Percentiles rank a stretch among this genome's conserved stretches.
Evolutionary conservation across 2,329 filamentous ascomycete species (phyloP).

Genomic region (Spiromastix sp.): DNA sequence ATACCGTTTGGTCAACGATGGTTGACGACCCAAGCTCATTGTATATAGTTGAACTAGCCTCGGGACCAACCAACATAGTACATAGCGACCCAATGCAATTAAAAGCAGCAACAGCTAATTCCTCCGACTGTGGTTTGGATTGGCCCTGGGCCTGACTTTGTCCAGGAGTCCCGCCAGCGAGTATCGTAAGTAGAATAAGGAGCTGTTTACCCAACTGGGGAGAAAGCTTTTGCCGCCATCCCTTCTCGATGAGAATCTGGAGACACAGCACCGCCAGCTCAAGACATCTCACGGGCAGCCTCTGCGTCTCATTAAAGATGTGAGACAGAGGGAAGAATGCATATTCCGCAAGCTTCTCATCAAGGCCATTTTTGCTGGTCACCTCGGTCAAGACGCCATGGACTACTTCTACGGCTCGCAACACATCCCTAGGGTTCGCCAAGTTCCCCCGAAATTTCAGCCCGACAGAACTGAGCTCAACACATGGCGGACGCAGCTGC

Average conservation of each 20-base stretch:
- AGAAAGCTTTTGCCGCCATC: conserved; percentile 66
- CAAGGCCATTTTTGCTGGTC: conserved; percentile 40
- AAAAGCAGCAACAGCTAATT: conserved; percentile 63
- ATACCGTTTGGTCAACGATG: conserved; percentile 70
- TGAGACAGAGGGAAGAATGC: conserved; percentile 87
- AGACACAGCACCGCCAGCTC: conserved; percentile 71
- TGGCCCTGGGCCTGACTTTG: conserved; percentile 26
- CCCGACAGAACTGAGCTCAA: conserved; percentile 46
- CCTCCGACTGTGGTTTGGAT: conserved; percentile 46
- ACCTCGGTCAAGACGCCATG: conserved; percentile 30
- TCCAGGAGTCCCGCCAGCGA: conserved; percentile 63
- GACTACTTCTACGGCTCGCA: conserved; percentile 37
- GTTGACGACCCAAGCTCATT: conserved; percentile 55
- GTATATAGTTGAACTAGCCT: conserved; percentile 33
- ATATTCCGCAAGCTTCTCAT: conserved; percentile 84
- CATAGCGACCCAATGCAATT: conserved; percentile 48
- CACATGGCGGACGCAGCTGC: conserved; percentile 48
- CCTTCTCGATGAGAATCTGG: conserved; percentile 59
- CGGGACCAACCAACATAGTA: conserved; percentile 41
- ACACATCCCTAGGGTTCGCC: conserved; percentile 36
- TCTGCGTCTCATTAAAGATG: conserved; percentile 66
- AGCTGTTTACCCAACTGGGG: conserved; percentile 71
- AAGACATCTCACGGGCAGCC: conserved; percentile 55
- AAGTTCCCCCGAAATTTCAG: conserved; percentile 40
- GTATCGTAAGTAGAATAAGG: conserved; percentile 70